Evolutionary conservation across 2,329 filamentous ascomycete species (phyloP).

Genomic region (Fusarium algeriense): DNA sequence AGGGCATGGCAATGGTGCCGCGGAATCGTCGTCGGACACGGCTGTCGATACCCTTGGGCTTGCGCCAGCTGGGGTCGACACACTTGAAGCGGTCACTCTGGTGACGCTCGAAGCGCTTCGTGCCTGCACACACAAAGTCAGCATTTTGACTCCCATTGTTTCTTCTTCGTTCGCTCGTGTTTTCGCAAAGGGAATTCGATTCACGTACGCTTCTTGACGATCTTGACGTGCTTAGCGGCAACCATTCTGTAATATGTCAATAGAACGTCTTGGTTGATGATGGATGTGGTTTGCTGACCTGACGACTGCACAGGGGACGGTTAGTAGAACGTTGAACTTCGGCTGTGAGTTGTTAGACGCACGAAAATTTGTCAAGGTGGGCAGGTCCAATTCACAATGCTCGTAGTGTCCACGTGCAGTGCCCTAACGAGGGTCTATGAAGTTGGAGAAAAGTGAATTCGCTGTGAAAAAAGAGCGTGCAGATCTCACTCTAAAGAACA

Average conservation of each 20-base stretch:
- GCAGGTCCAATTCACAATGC: conserved; percentile 1
- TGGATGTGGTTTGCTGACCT: conserved; percentile 51
- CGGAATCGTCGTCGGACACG: conserved; percentile 97
- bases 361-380: conserved; percentile 19
- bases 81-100: conserved; percentile 98
- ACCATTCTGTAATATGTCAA: conserved; percentile 78
- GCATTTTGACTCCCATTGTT: conserved; percentile 43
- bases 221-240: conserved; percentile 98
- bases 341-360: conserved; percentile 19
- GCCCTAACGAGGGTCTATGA: conserved; percentile 12
- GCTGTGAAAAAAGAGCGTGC: neutral
- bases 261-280: conserved; percentile 22
- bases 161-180: neutral
- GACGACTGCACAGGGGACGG: conserved; percentile 58
- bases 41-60: conserved; percentile 99
- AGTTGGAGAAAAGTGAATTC: neutral
- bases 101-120: conserved; percentile 95
- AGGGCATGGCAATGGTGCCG: conserved; percentile 96
- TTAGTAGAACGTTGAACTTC: conserved; percentile 32
- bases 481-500: neutral
- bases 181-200: conserved; percentile 41
- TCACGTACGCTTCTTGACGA: conserved; percentile 99
- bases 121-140: conserved; percentile 70
- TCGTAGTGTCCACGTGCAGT: conserved; percentile 3
- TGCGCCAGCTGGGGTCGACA: conserved; percentile 92